A percentile compares a stretch with the other conserved stretches of the same genome.
These are phyloP conservation scores for Dinochytrium kinnereticum DNA, from an alignment of 371 early-diverging fungal genomes.

Conservation along the genomic window DNA sequence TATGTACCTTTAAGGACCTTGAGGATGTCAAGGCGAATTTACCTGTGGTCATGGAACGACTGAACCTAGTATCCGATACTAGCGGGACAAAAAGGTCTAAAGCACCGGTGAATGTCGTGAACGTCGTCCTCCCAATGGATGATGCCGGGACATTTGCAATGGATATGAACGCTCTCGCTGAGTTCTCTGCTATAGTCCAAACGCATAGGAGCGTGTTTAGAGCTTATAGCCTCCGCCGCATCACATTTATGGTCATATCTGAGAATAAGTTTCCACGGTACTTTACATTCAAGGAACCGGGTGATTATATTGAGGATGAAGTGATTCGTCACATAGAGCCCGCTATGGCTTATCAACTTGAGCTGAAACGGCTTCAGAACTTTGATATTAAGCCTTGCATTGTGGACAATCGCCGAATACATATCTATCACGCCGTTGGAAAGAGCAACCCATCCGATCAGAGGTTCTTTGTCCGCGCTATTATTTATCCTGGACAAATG, in stretches of 20 bases:
- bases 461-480: conserved; percentile 96
- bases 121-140: conserved; percentile 74
- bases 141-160: conserved; percentile 63
- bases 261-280: conserved; percentile 85
- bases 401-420: conserved; percentile 90
- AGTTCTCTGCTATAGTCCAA: conserved; percentile 26
- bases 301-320: conserved; percentile 85
- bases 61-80: conserved; percentile 32
- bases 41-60: conserved; percentile 60
- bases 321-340: conserved; percentile 98
- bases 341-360: conserved; percentile 95
- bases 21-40: conserved; percentile 53
- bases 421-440: conserved; percentile 93
- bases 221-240: conserved; percentile 80
- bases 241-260: conserved; percentile 88
- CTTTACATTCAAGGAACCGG: conserved; percentile 93
- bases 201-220: conserved; percentile 63
- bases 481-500: conserved; percentile 81
- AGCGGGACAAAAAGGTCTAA: not conserved
- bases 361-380: conserved; percentile 89
- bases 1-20: conserved; percentile 17
- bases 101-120: conserved; percentile 72
- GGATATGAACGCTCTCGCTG: conserved; percentile 55
- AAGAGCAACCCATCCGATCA: conserved; percentile 93
- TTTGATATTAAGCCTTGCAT: conserved; percentile 95